These are phyloP conservation scores for Puya raimondii DNA, from an alignment of 176 grass and related monocot genomes.

Conservation along the genomic window DNA sequence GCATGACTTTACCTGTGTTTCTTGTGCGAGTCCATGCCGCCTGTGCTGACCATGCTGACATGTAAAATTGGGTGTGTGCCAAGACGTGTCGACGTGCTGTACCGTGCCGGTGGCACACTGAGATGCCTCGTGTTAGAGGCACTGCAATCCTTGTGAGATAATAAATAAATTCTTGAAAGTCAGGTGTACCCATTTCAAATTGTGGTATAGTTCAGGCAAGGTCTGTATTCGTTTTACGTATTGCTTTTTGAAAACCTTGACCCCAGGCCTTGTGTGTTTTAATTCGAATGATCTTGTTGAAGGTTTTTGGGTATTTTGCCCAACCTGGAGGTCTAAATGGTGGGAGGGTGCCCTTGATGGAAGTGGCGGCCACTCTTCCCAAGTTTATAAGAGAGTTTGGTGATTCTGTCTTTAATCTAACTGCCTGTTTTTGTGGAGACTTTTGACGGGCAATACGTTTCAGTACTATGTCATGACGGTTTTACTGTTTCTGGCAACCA, in stretches of 20 bases:
- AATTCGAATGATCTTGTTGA: conserved; percentile 99
- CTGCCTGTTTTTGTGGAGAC: conserved; percentile 55
- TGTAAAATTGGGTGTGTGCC: too few relatives aligned
- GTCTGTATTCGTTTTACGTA: conserved; percentile 8
- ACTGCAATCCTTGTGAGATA: too few relatives aligned
- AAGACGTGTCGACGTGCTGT: too few relatives aligned
- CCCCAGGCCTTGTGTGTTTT: conserved; percentile 53
- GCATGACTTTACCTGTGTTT: too few relatives aligned
- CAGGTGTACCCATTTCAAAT: too few relatives aligned
- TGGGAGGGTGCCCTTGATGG: conserved; percentile 94
- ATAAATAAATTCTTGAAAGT: too few relatives aligned
- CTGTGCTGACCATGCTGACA: too few relatives aligned
- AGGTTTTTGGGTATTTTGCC: conserved; percentile 93
- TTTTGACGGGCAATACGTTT: conserved; percentile 48
- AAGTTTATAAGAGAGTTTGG: conserved; percentile 90
- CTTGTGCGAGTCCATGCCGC: too few relatives aligned
- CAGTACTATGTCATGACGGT: conserved; percentile 36
- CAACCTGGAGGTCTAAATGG: conserved; percentile 68
- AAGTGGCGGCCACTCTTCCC: conserved; percentile 78
- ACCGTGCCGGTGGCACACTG: too few relatives aligned
- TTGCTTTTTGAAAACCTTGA: conserved; percentile 36
- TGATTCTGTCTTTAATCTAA: conserved; percentile 87
- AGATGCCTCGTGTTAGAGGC: too few relatives aligned
- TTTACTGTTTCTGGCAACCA: conserved; percentile 84
- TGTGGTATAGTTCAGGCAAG: too few relatives aligned